Conservation (phyloP, 2,329 filamentous ascomycete genomes). For the Talaromyces rugulosus region DNA sequence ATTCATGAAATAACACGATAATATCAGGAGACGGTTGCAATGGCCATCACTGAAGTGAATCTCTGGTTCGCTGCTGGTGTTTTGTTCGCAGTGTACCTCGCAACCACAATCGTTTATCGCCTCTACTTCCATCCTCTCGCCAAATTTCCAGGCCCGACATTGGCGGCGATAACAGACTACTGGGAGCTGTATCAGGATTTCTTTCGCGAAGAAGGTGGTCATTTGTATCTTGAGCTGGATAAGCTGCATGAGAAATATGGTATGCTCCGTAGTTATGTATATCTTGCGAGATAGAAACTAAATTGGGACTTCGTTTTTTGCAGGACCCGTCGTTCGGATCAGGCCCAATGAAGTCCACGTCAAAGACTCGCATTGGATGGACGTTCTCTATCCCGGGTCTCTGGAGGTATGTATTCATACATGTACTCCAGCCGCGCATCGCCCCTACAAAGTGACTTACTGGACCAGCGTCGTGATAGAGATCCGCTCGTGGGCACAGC, state of each 20-base stretch:
- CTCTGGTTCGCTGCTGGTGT: no score
- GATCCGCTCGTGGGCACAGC: no score
- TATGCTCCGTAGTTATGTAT: conserved; percentile 16
- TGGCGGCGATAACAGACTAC: conserved; percentile 27
- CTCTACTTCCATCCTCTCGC: conserved; percentile 31
- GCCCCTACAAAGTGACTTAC: no score
- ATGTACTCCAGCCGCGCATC: no score
- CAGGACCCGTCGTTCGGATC: conserved; percentile 30
- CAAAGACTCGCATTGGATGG: conserved; percentile 24
- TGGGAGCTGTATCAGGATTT: conserved; percentile 36
- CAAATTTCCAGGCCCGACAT: conserved; percentile 26
- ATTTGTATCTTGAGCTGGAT: not conserved
- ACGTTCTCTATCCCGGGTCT: conserved; percentile 18
- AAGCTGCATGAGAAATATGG: conserved; percentile 24
- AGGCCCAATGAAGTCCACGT: conserved; percentile 28
- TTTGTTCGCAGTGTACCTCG: not conserved
- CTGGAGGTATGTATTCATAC: no score
- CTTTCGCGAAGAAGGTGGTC: conserved; percentile 12
- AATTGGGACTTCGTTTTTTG: not conserved
- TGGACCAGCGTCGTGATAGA: no score
- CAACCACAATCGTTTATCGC: conserved; percentile 20
- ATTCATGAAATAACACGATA: no score
- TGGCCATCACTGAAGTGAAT: no score
- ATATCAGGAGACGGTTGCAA: no score
- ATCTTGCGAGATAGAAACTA: not conserved